Evolutionary conservation across 1,284 basidiomycete genomes (phyloP), one percentile per base, ranked within the genome.

Genomic region (Trametes pubescens): DNA sequence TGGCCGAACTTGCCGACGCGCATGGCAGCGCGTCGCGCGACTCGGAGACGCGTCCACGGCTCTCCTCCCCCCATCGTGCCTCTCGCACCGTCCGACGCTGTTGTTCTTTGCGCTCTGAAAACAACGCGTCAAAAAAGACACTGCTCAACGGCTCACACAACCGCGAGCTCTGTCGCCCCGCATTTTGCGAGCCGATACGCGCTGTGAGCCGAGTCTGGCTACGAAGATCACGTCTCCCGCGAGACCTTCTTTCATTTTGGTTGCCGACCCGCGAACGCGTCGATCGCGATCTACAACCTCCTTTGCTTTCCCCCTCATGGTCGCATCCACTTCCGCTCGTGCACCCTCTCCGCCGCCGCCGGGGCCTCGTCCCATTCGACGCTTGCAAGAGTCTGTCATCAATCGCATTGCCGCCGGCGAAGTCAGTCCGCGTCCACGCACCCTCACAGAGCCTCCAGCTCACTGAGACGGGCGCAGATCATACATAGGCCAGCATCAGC

Each of bases 401-500:
- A 93, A 93, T 71, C 84, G 89, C 48, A 93, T 93, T 69, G 92
- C 91, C 18, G 91, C 91, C n/a, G 91, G 91, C 74, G 91, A 93
- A 79, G 91, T 91, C 65, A 51, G 62, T 59, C 44, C 29, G 26
- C 14, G 32, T 22, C 21, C 22, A n/a, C 13, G 43, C 32, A 2
- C 51, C 51, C 44, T 29, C 35, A 38, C 22, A 16, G 22, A 13
- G 14, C 16, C 16, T 13, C 43, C 13, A 22, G 8, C 34, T 35
- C 4, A 48, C 52, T 37, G 26, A n/a, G 40, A 53, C 26, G 58
- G 24, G 26, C 53, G 21, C 24, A 98, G 95, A 96, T 99, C 74
- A 99, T 99, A 66, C 97, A 99, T 65, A 82, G 98, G 35, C 98
- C 98, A 0, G 88, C 94, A 10, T 99, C 97, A 68, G 98, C 98